Conservation (phyloP, 192 early-diverging fungal species). For the Rhizoclosmatium globosum region DNA sequence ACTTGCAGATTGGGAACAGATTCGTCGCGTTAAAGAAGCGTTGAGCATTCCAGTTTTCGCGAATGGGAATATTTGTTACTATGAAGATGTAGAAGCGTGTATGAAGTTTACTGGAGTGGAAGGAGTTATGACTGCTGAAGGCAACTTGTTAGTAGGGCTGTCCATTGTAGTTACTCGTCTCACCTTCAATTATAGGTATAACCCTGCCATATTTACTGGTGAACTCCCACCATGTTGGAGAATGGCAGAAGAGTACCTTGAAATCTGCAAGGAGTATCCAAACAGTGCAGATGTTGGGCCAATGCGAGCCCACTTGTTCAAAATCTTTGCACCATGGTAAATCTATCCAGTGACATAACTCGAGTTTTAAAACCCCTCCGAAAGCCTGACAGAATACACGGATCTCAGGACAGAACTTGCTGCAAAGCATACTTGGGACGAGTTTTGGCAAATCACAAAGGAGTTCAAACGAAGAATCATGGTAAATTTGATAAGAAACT, state of each 20-base stretch:
- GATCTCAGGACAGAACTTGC: slow-evolving; percentile 82
- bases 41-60: slow-evolving; percentile 92
- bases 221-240: slow-evolving; percentile 74
- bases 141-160: slow-evolving; percentile 36
- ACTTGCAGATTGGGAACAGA: slow-evolving; percentile 95
- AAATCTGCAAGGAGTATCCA: slow-evolving; percentile 75
- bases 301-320: slow-evolving; percentile 93
- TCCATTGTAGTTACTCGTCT: no score
- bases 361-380: not conserved
- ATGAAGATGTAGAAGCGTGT: slow-evolving; percentile 87
- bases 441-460: slow-evolving; percentile 62
- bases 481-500: slow-evolving; percentile 22
- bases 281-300: slow-evolving; percentile 66
- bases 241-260: slow-evolving; percentile 86
- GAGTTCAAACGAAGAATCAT: slow-evolving; percentile 64
- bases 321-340: slow-evolving; percentile 75
- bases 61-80: slow-evolving; percentile 97
- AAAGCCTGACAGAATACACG: slow-evolving; percentile 72
- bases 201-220: slow-evolving; percentile 86
- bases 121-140: slow-evolving; percentile 92
- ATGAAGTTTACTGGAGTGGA: slow-evolving; percentile 85
- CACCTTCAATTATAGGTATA: slow-evolving; percentile 47
- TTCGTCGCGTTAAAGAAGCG: slow-evolving; percentile 79
- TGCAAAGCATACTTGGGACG: slow-evolving; percentile 64
- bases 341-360: not conserved